These are phyloP conservation scores for Entonaema liquescens DNA, from an alignment of 495 filamentous ascomycete species.

Conservation along the genomic window DNA sequence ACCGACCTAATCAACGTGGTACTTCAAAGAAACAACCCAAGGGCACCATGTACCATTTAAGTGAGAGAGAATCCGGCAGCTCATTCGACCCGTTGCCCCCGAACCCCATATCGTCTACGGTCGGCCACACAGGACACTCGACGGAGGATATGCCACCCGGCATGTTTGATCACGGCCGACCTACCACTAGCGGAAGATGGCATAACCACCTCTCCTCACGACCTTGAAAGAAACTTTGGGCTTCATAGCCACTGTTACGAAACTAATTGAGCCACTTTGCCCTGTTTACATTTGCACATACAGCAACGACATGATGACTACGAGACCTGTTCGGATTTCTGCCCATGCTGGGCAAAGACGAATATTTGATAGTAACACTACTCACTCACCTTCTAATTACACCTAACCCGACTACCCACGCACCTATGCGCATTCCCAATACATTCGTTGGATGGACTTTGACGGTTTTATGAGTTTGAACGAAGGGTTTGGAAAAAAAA, in stretches of 20 bases:
- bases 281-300: background rate
- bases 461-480: background rate
- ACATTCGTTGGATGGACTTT: background rate
- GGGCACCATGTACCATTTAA: background rate
- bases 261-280: background rate
- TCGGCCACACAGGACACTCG: constrained; percentile 45
- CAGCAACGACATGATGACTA: background rate
- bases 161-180: background rate
- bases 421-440: background rate
- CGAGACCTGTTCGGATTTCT: background rate
- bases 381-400: background rate
- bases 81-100: background rate
- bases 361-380: background rate
- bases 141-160: constrained; percentile 6
- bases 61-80: background rate
- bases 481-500: background rate
- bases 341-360: background rate
- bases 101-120: constrained; percentile 23
- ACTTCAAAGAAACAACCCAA: background rate
- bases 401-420: background rate
- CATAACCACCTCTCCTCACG: background rate
- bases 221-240: background rate
- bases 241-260: background rate
- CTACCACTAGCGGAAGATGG: background rate
- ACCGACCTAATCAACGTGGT: background rate